phyloP scores from a whole-genome alignment of 257 asterid genomes.

The Gentiana straminea region DNA sequence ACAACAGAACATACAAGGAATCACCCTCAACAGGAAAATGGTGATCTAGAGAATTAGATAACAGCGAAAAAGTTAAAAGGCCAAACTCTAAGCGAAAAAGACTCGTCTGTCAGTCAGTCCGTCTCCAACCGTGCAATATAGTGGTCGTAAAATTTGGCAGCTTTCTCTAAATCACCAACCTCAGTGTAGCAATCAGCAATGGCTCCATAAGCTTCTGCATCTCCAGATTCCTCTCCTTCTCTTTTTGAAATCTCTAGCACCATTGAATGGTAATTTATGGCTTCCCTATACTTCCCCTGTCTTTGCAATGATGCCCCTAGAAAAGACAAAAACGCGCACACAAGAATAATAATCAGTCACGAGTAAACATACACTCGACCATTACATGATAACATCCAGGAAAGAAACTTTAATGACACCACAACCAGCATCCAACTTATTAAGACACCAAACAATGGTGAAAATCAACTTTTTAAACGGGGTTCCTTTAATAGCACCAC shows the following conservation, averaged over 20 bases:
- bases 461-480: too few relatives aligned
- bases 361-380: too few relatives aligned
- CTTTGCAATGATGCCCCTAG: conserved; percentile 91
- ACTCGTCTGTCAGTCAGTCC: conserved; percentile 28
- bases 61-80: background rate
- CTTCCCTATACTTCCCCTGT: conserved; percentile 81
- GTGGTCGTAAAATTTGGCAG: conserved; percentile 82
- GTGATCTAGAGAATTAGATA: conserved; percentile 2
- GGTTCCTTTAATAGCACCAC: too few relatives aligned
- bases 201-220: conserved; percentile 91
- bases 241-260: conserved; percentile 72
- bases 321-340: conserved; percentile 2
- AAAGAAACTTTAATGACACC: background rate
- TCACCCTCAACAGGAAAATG: too few relatives aligned
- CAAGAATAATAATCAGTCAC: too few relatives aligned
- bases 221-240: conserved; percentile 92
- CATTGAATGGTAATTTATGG: conserved; percentile 68
- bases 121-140: conserved; percentile 81
- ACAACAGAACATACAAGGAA: too few relatives aligned
- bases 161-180: conserved; percentile 84
- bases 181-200: conserved; percentile 98
- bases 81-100: conserved; percentile 4
- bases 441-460: too few relatives aligned
- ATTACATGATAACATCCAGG: conserved; percentile 1
- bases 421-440: too few relatives aligned